A percentile compares a stretch with the other conserved stretches of the same genome.
Conservation (phyloP, 169 alveolate genomes). For the Plasmodium billcollinsi region DNA sequence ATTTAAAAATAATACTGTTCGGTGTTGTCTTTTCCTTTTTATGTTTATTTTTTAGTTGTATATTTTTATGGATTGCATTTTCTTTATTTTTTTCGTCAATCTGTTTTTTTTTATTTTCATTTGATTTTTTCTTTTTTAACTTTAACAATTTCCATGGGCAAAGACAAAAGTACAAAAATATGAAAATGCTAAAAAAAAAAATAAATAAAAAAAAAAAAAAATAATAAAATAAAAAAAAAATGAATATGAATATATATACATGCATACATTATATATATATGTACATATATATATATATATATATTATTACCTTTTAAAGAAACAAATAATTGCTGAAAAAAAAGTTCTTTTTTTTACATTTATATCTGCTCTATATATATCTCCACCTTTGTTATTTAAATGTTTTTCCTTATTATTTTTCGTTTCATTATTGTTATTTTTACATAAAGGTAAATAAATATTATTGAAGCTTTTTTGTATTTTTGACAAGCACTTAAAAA, state of each 20-base stretch:
- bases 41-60: constrained; percentile 14
- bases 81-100: constrained; percentile 5
- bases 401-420: constrained; percentile 31
- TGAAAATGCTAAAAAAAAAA: constrained; percentile 17
- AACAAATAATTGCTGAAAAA: neutral
- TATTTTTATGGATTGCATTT: constrained; percentile 1
- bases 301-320: constrained; percentile 21
- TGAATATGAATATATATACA: neutral
- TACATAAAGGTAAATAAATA: constrained; percentile 42
- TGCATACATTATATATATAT: neutral
- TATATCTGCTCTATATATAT: neutral
- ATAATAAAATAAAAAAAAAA: neutral
- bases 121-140: neutral
- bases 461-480: constrained; percentile 58
- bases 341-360: neutral
- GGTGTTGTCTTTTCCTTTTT: constrained; percentile 37
- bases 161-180: neutral
- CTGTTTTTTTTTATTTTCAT: constrained; percentile 11
- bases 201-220: neutral
- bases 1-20: constrained; percentile 18
- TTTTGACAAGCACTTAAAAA: constrained; percentile 38
- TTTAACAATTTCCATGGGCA: neutral
- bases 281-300: neutral
- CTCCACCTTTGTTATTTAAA: neutral
- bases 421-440: constrained; percentile 11